These are phyloP conservation scores for Tetraselmis chui DNA, from an alignment of 139 green algal genomes.

Conservation along the genomic window DNA sequence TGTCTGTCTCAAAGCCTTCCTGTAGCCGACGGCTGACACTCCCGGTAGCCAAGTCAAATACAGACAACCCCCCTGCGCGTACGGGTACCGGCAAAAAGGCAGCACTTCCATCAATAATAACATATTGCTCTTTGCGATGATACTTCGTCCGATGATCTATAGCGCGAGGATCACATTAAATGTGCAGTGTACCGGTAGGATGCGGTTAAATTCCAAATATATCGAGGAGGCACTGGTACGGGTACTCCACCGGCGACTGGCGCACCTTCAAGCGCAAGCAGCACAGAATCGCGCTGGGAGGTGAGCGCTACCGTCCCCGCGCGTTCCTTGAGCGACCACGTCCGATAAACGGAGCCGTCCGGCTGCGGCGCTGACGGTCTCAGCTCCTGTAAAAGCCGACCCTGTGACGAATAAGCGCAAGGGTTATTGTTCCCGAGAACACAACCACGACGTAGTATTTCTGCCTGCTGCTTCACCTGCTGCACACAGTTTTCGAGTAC, in stretches of 20 bases:
- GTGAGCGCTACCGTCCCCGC: neutral
- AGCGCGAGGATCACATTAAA: neutral
- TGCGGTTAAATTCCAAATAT: neutral
- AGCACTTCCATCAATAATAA: no score
- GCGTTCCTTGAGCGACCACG: neutral
- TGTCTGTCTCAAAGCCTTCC: neutral
- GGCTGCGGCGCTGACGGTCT: neutral
- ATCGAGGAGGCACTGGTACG: neutral
- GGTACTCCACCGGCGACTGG: neutral
- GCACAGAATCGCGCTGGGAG: neutral
- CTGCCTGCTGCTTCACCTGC: neutral
- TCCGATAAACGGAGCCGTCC: neutral
- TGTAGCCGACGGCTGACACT: neutral
- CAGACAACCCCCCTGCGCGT: neutral
- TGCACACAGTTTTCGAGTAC: no score
- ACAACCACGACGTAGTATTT: neutral
- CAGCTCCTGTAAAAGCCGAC: neutral
- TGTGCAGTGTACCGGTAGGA: neutral
- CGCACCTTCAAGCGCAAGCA: neutral
- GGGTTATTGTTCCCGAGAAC: neutral
- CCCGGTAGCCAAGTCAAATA: no score
- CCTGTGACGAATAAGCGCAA: neutral
- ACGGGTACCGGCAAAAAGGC: no score
- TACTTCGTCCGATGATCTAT: no score
- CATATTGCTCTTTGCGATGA: no score